A percentile compares a stretch with the other conserved stretches of the same genome.
These are phyloP conservation scores for Colletotrichum abscissum DNA, from an alignment of 2,329 filamentous ascomycete genomes.

Conservation along the genomic window DNA sequence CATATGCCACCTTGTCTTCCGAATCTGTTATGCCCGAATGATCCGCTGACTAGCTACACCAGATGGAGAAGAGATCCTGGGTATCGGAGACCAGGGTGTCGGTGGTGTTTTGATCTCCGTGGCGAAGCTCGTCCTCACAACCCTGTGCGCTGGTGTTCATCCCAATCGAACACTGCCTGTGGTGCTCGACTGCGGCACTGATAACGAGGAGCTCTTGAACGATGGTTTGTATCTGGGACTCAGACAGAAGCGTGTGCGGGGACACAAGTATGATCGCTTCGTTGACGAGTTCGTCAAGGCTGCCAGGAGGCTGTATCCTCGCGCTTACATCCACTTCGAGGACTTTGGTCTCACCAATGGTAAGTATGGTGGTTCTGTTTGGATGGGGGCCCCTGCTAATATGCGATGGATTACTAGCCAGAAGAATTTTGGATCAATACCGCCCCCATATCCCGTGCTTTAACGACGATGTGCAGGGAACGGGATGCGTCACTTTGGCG, in stretches of 20 bases:
- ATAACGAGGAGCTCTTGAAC: slow-evolving; percentile 79
- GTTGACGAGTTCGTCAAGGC: slow-evolving; percentile 79
- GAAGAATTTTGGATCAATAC: slow-evolving; percentile 81
- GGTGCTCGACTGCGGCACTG: slow-evolving; percentile 86
- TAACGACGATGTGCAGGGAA: slow-evolving; percentile 92
- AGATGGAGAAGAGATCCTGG: slow-evolving; percentile 79
- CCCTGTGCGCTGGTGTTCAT: slow-evolving; percentile 87
- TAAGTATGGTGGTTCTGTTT: slow-evolving; percentile 40
- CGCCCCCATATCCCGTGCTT: slow-evolving; percentile 82
- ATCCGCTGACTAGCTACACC: slow-evolving; percentile 31
- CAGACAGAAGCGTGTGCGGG: slow-evolving; percentile 72
- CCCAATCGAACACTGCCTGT: slow-evolving; percentile 83
- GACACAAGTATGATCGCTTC: slow-evolving; percentile 80
- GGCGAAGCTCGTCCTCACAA: slow-evolving; percentile 85
- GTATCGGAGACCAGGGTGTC: slow-evolving; percentile 90
- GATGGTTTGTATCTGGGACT: slow-evolving; percentile 86
- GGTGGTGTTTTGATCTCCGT: slow-evolving; percentile 87
- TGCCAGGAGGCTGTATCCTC: slow-evolving; percentile 77
- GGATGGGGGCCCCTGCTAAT: neutral
- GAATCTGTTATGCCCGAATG: neutral
- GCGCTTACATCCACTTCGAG: slow-evolving; percentile 89
- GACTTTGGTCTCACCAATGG: slow-evolving; percentile 85
- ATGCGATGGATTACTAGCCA: slow-evolving; percentile 55
- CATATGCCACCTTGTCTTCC: neutral
- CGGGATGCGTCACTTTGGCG: slow-evolving; percentile 86